Evolutionary conservation across 2,329 filamentous ascomycete genomes (phyloP).

Genomic region (Cercospora canescens): DNA sequence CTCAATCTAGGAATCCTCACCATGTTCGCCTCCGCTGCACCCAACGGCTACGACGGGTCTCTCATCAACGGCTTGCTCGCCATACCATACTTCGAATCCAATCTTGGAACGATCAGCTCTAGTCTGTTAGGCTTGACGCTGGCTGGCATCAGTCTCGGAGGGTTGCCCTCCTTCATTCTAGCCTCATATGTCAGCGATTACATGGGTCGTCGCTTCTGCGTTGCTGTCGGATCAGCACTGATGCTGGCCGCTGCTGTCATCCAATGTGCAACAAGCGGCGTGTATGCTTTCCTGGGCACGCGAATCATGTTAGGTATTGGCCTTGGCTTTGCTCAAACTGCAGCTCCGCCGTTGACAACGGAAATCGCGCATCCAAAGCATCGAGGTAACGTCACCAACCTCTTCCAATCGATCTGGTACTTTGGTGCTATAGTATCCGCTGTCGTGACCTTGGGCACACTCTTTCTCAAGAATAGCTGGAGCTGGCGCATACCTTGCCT

Average conservation of each 20-base stretch:
- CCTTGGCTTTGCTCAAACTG: constrained; percentile 19
- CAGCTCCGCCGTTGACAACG: constrained; percentile 19
- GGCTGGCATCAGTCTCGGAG: constrained; percentile 23
- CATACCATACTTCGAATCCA: constrained; percentile 27
- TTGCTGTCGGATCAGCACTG: constrained; percentile 42
- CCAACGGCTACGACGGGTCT: constrained; percentile 34
- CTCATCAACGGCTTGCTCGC: constrained; percentile 34
- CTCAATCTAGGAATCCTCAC: constrained; percentile 23
- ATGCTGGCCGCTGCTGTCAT: constrained; percentile 47
- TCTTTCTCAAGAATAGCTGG: constrained; percentile 23
- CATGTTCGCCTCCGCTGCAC: constrained; percentile 26
- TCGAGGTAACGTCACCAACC: constrained; percentile 23
- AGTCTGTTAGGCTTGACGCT: constrained; percentile 32
- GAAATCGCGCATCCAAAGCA: constrained; percentile 22
- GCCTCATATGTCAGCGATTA: constrained; percentile 27
- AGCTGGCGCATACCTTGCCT: constrained; percentile 27
- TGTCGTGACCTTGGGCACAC: constrained; percentile 21
- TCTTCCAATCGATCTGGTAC: constrained; percentile 27
- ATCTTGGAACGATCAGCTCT: constrained; percentile 30
- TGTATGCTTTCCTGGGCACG: constrained; percentile 29
- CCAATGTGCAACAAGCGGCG: constrained; percentile 30
- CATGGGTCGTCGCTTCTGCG: constrained; percentile 31
- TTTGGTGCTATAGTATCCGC: constrained; percentile 29
- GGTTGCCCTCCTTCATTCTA: constrained; percentile 26
- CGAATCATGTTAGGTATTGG: constrained; percentile 25